Base-by-base conservation (phyloP, 1,284 basidiomycete species). In the Ceratobasidium sp. region DNA sequence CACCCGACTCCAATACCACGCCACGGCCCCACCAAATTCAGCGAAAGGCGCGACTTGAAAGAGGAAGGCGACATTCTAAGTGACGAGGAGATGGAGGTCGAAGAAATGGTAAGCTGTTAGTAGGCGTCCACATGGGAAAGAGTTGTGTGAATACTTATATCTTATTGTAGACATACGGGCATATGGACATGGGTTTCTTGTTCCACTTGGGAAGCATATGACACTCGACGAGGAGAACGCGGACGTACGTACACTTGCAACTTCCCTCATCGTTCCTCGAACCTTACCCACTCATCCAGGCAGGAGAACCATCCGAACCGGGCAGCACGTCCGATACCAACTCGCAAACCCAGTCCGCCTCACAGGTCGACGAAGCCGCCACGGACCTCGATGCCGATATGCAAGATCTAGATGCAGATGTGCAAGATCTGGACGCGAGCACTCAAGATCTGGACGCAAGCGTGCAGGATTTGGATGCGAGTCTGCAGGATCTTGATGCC, bases 41-140 rank as follows among this genome's bases (percentile, higher is more conserved):
- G 86, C 73, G 81, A 83, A 32, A 79, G 84, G 52, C 84, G 90
- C 35, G 89, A 93, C 76, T 79, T 92, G 45, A 85, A 87, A 73
- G 85, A 86, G 68, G 92, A 94, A 76, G 89, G 91, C 81, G 91
- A 92, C 42, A 91, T 93, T 72, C 80, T 95, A 70, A 93, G 89
- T 73, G 92, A 93, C 70, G 91, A 93, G 76, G 93, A 94, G 76
- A 86, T 85, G 54, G 89, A 92, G 73, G 76, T 92, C 12, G 90
- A 92, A 67, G 87, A 89, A 56, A 80, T 86, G 74, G 91, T 89
- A 75, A 72, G 78, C 27, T 12, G 31, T 17, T 7, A 27, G 25
- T 25, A 45, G 17, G 29, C 43, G 57, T 29, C 15, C 2, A 45
- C 10, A 32, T 49, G n/a, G n/a, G n/a, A 15, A 7, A 17, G 10